Base-by-base conservation (phyloP, 768 basidiomycete genomes). In the Sutorius australiensis region DNA sequence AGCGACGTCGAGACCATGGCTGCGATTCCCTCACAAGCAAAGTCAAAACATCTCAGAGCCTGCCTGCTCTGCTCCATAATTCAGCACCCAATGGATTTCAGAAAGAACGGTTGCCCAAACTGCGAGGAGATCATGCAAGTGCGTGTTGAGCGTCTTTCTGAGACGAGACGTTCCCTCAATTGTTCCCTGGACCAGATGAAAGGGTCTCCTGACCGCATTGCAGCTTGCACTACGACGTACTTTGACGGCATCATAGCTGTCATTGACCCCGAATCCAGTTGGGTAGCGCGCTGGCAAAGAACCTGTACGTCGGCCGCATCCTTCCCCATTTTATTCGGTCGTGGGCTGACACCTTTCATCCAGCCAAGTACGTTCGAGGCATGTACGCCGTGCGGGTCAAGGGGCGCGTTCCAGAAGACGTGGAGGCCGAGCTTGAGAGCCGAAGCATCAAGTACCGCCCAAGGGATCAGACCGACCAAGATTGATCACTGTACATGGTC, bases 251-350 rank as follows among this genome's bases (percentile, higher is more conserved):
- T 92, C 36, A 90, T 98, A 57, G 83, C 94, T 0, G 82, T 93
- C 43, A 83, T 93, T 40, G 83, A 90, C 62, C 87, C 95, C 2
- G 85, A 90, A 60, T 79, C 80, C 44, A 93, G 91, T 67, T 99
- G 97, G 97, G 94, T 98, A 6, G 90, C 91, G 7, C 81, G 89
- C 60, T 99, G 95, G 94, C 95, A 99, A 70, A 75, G 95, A 67
- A 92, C 88, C 60, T 83, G 95, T 95, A 61, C 57, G 87, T 78
- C 38, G 30, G 50, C 42, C 19, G 13, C 10, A n/a, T 17, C 30
- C 21, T 21, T 55, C 27, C 47, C 40, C 24, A 4, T 24, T 30
- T 47, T 38, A 40, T 21, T 46, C 38, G 45, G 47, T 38, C 34
- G n/a, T 52, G 12, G 21, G 21, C 46, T 57, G 28, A 59, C 14